Base-by-base conservation (phyloP, 768 basidiomycete genomes). In the Suillus placidus region DNA sequence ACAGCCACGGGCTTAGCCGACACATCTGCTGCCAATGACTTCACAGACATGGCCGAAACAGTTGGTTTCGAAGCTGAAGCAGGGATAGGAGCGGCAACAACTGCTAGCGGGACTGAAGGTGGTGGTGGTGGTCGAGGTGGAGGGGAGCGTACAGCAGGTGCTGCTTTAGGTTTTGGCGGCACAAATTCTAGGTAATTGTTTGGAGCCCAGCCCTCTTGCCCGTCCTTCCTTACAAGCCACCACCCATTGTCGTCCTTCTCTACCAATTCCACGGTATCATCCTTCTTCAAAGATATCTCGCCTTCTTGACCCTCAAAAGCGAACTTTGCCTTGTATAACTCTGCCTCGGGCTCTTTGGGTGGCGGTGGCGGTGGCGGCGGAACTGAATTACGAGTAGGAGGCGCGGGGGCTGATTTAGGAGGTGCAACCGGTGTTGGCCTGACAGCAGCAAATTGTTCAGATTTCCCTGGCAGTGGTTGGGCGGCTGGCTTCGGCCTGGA, bases 161-260 rank as follows among this genome's bases (percentile, higher is more conserved):
- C 80, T 2, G 89, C 83, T 51, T 86, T 87, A 3, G 88, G 84
- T 69, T 85, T 87, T 26, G 86, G 86, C 20, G 89, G 88, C 6
- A 90, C 85, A 40, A 91, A 83, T 74, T 97, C 95, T 8, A 97
- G 87, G 73, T 95, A 97, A 76, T 94, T 95, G 69, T 90, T 89
- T 2, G 97, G 97, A 23, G 96, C 94, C 95, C 96, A 99, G 16
- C 94, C 97, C 74, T 98, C 95, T 20, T 80, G 78, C 3, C 85
- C 85, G 61, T 83, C 85, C 77, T 91, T 94, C 83, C 90, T 93
- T 64, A 98, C 91, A 38, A 97, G 83, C 97, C 97, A 99, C 97
- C 97, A 99, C 3, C 97, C 97, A 71, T 97, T 97, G 66, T 95
- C 88, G 73, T 91, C 89, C 75, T 97, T 95, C 80, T 97, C 90